Percentiles rank a stretch among this genome's conserved stretches.
These are phyloP conservation scores for Colletotrichum limetticola DNA, from an alignment of 2,329 filamentous ascomycete genomes.

Conservation along the genomic window DNA sequence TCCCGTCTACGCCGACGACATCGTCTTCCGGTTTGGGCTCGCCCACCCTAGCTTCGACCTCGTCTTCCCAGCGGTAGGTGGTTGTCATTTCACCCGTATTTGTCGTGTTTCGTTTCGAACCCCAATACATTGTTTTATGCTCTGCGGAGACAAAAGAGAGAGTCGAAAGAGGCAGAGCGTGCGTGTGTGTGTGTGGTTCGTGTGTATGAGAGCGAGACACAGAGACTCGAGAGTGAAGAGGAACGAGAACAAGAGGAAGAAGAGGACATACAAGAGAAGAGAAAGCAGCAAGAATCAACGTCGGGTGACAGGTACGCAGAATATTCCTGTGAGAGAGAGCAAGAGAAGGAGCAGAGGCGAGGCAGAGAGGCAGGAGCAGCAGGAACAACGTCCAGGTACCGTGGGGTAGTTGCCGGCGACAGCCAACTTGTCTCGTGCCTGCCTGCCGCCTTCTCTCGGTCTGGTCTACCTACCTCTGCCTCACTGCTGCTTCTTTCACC, in stretches of 20 bases:
- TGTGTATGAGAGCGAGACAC: not conserved
- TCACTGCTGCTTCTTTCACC: too few relatives aligned
- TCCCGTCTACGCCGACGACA: conserved; percentile 52
- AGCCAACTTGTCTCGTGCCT: conserved; percentile 1
- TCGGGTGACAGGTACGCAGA: not conserved
- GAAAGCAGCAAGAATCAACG: not conserved
- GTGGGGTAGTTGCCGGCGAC: not conserved
- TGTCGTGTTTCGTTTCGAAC: conserved; percentile 1
- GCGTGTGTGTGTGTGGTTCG: too few relatives aligned
- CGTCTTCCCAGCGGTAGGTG: conserved; percentile 36
- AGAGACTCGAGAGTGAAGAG: not conserved
- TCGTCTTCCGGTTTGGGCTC: conserved; percentile 31
- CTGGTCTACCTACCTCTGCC: not conserved
- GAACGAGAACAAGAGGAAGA: not conserved
- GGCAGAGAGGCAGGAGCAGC: not conserved
- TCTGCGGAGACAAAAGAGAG: not conserved
- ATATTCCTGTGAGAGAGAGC: not conserved
- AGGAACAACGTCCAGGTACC: not conserved
- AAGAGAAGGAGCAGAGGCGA: too few relatives aligned
- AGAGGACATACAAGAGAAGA: not conserved
- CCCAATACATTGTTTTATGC: conserved; percentile 6
- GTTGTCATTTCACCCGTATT: not conserved
- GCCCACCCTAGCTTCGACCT: conserved; percentile 29
- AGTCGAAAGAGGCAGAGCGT: not conserved
- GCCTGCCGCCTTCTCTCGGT: not conserved